Percentiles rank a stretch among this genome's conserved stretches.
Evolutionary conservation across 23 red algal genomes (phyloP).

Genomic region (Chondrus crispus): DNA sequence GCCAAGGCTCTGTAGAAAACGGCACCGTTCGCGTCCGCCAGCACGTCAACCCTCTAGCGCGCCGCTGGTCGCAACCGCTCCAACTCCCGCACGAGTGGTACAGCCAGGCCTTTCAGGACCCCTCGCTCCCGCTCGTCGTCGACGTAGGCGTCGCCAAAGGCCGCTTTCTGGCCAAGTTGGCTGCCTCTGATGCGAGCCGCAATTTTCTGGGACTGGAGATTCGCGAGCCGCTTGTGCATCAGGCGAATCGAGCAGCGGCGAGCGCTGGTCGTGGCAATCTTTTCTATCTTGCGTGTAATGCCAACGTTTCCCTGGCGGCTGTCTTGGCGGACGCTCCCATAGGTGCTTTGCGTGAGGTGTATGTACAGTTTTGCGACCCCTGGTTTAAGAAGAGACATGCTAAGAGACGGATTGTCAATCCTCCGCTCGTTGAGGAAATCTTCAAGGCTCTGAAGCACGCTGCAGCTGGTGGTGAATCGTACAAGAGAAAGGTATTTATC

Average conservation of each 20-base stretch:
- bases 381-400: constrained; percentile 95
- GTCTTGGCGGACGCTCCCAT: constrained; percentile 26
- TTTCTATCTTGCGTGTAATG: constrained; percentile 77
- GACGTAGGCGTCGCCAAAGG: constrained; percentile 90
- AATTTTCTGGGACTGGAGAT: constrained; percentile 97
- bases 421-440: constrained; percentile 58
- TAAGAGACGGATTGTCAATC: constrained; percentile 83
- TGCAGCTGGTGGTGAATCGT: not conserved
- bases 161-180: constrained; percentile 61
- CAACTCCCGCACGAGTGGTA: constrained; percentile 51
- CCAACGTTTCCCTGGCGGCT: constrained; percentile 50
- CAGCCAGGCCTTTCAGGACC: constrained; percentile 23
- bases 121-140: constrained; percentile 50
- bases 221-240: constrained; percentile 75
- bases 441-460: constrained; percentile 7
- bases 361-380: constrained; percentile 92
- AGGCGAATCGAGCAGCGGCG: constrained; percentile 48
- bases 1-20: not conserved
- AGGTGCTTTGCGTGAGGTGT: constrained; percentile 25
- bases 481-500: constrained; percentile 9
- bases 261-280: constrained; percentile 33
- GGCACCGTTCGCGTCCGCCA: constrained; percentile 81
- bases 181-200: not conserved
- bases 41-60: constrained; percentile 92
- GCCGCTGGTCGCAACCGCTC: constrained; percentile 48